These are phyloP conservation scores for Citrus medica DNA, from an alignment of 345 rosid species.

Conservation along the genomic window DNA sequence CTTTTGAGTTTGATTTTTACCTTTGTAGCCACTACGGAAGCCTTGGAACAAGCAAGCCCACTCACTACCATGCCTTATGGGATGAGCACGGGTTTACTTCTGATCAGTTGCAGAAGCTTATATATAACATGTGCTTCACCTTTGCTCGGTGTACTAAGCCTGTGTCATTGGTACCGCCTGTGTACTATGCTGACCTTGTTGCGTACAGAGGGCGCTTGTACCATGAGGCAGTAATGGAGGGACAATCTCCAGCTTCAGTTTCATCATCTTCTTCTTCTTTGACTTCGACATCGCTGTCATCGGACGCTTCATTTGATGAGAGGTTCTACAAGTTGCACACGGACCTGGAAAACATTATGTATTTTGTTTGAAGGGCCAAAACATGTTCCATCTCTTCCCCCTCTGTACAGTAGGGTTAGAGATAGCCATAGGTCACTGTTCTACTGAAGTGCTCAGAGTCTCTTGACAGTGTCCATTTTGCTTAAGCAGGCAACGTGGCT, in stretches of 20 bases:
- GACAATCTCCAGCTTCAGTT: slow-evolving; percentile 42
- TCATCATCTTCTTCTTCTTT: slow-evolving; percentile 39
- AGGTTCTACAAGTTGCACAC: slow-evolving; percentile 49
- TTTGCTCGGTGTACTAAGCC: slow-evolving; percentile 88
- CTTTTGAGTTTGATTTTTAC: slow-evolving; percentile 74
- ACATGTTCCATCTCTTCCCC: background rate
- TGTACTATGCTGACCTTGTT: slow-evolving; percentile 77
- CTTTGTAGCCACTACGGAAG: slow-evolving; percentile 79
- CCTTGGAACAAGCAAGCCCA: slow-evolving; percentile 84
- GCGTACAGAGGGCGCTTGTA: slow-evolving; percentile 77
- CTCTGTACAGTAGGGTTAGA: background rate
- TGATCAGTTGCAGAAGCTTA: slow-evolving; percentile 64
- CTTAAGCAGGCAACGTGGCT: background rate
- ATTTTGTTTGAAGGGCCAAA: slow-evolving; percentile 50
- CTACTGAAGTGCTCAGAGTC: background rate
- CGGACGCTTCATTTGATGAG: slow-evolving; percentile 40
- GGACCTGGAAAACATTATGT: slow-evolving; percentile 65
- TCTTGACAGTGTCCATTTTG: background rate
- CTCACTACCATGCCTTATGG: slow-evolving; percentile 74
- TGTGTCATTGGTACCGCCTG: slow-evolving; percentile 77
- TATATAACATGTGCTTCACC: slow-evolving; percentile 78
- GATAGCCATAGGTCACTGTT: background rate
- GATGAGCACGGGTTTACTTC: slow-evolving; percentile 67
- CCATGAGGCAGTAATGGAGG: slow-evolving; percentile 50
- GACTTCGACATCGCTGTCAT: slow-evolving; percentile 35